Percentiles rank a stretch among this genome's conserved stretches.
These are phyloP conservation scores for Coprinopsis cinerea DNA, from an alignment of 768 basidiomycete species.

Conservation along the genomic window DNA sequence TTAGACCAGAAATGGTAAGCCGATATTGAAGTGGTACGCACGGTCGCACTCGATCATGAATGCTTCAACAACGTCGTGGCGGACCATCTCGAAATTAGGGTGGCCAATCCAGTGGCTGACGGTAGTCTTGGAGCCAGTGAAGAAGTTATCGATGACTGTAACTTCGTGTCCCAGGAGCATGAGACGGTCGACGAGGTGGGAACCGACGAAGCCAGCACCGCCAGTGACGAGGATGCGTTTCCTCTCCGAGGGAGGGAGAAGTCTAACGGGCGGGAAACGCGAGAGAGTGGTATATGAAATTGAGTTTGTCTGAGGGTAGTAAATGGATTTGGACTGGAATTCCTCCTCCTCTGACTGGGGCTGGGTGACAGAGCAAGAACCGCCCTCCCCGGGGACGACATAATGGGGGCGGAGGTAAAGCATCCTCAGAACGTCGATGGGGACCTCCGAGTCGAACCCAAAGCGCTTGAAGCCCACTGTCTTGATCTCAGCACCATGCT, in stretches of 20 bases:
- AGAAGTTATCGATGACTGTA: constrained; percentile 97
- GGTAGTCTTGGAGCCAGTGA: constrained; percentile 97
- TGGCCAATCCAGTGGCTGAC: constrained; percentile 95
- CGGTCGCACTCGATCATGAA: constrained; percentile 99
- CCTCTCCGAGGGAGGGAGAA: constrained; percentile 68
- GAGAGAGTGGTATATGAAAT: constrained; percentile 92
- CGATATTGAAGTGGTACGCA: constrained; percentile 33
- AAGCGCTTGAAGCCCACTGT: constrained; percentile 82
- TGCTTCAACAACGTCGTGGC: constrained; percentile 95
- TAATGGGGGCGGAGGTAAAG: constrained; percentile 86
- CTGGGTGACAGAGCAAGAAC: constrained; percentile 25
- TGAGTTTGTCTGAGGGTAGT: constrained; percentile 67
- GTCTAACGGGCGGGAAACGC: constrained; percentile 88
- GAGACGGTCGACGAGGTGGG: constrained; percentile 94
- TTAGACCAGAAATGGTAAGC: constrained; percentile 9
- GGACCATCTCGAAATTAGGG: constrained; percentile 97
- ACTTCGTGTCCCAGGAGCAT: constrained; percentile 98
- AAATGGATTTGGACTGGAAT: constrained; percentile 85
- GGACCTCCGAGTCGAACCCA: constrained; percentile 84
- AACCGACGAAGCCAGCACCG: constrained; percentile 98
- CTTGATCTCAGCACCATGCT: constrained; percentile 67
- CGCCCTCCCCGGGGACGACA: constrained; percentile 40
- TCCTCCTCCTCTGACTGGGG: constrained; percentile 36
- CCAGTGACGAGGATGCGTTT: constrained; percentile 95
- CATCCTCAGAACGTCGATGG: constrained; percentile 75